Evolutionary conservation across 352 stramenopile species (phyloP).

Genomic region (Pythium aquatile): DNA sequence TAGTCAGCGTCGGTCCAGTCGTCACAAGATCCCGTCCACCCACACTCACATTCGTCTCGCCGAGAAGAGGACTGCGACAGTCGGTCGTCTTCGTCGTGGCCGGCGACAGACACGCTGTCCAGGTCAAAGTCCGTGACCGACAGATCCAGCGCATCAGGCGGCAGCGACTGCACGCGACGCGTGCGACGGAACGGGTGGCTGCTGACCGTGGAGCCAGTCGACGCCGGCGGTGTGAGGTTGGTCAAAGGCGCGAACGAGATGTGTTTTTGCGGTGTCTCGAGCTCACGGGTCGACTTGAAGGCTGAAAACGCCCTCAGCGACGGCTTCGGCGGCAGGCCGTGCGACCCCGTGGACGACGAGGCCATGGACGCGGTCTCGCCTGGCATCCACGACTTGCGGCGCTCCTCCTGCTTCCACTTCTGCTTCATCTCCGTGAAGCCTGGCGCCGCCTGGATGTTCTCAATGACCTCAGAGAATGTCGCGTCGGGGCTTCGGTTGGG

Average conservation of each 20-base stretch:
- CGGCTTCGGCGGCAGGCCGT: slow-evolving; percentile 22
- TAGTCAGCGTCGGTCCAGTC: too few relatives aligned
- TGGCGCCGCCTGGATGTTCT: slow-evolving; percentile 46
- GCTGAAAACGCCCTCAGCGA: slow-evolving; percentile 22
- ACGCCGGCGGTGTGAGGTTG: not conserved
- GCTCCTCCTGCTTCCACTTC: slow-evolving; percentile 57
- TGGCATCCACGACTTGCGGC: slow-evolving; percentile 75
- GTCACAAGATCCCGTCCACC: too few relatives aligned
- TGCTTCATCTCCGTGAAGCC: slow-evolving; percentile 48
- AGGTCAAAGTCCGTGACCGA: slow-evolving; percentile 71
- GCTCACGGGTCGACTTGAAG: slow-evolving; percentile 23
- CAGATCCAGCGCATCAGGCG: slow-evolving; percentile 51
- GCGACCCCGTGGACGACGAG: not conserved
- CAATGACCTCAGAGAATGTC: slow-evolving; percentile 78
- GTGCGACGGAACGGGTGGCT: slow-evolving; percentile 29
- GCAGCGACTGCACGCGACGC: slow-evolving; percentile 61
- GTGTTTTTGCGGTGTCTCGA: slow-evolving; percentile 27
- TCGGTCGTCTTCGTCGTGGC: slow-evolving; percentile 44
- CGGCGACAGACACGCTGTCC: slow-evolving; percentile 79
- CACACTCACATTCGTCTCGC: slow-evolving; percentile 63
- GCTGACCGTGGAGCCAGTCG: slow-evolving; percentile 5
- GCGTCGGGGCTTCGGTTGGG: slow-evolving; percentile 50
- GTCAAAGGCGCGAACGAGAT: slow-evolving; percentile 28
- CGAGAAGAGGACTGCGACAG: slow-evolving; percentile 74
- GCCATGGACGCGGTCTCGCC: slow-evolving; percentile 33